Percentiles rank a stretch among this genome's conserved stretches.
These are phyloP conservation scores for Russula brevipes DNA, from an alignment of 768 basidiomycete genomes.

Conservation along the genomic window DNA sequence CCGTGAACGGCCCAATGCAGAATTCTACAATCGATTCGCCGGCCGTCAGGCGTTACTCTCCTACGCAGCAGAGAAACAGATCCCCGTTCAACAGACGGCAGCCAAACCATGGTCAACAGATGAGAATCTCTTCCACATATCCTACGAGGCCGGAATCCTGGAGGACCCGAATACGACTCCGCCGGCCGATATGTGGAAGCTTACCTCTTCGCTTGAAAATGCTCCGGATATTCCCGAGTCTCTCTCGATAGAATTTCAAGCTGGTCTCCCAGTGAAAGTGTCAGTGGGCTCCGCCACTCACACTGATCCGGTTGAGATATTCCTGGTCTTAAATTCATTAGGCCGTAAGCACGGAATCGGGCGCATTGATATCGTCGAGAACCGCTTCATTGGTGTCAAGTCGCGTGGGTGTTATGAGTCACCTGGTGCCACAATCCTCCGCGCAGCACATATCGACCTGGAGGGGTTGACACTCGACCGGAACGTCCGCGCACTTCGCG, in stretches of 20 bases:
- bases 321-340: constrained; percentile 84
- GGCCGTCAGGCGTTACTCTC: constrained; percentile 90
- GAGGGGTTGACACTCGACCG: constrained; percentile 98
- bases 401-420: constrained; percentile 99
- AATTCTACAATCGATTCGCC: constrained; percentile 96
- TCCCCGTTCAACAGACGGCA: constrained; percentile 92
- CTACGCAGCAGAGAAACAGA: constrained; percentile 81
- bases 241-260: constrained; percentile 79
- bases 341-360: constrained; percentile 95
- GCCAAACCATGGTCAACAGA: constrained; percentile 99
- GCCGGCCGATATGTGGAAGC: constrained; percentile 98
- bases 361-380: constrained; percentile 98
- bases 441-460: constrained; percentile 91
- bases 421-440: constrained; percentile 93
- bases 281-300: constrained; percentile 51
- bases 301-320: constrained; percentile 94
- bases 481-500: constrained; percentile 90
- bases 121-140: constrained; percentile 99
- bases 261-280: constrained; percentile 84
- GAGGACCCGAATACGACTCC: constrained; percentile 96
- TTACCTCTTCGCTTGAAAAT: constrained; percentile 76
- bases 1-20: constrained; percentile 35
- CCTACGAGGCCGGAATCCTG: constrained; percentile 98
- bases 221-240: constrained; percentile 77
- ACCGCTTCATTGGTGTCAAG: constrained; percentile 99